Base-by-base conservation (phyloP, 257 asterid species). In the Osmanthus fragrans region DNA sequence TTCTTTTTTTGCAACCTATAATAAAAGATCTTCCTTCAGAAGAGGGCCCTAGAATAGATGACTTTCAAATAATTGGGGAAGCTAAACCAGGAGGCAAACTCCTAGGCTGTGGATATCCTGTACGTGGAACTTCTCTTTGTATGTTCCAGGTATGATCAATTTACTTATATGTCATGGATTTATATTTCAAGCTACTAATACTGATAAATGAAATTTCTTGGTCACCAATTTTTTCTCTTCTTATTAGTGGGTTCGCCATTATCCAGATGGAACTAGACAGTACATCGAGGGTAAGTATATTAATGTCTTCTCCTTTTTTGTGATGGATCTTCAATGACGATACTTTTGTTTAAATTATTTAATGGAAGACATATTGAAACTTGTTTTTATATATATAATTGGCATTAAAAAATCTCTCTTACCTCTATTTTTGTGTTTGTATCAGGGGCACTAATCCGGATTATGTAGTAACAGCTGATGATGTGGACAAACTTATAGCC, bases 371-470 rank as follows among this genome's bases (percentile, higher is more conserved):
- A 47, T 7, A 54, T 18, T 37, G 4, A 4, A 58, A 34, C 2
- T 76, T 49, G 21, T 72, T 71, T 27, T 4, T 19, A 27, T 21
- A 39, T 58, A 25, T 23, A 36, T 30, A 29, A 60, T 65, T 15
- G 64, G 37, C 21, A 21, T 77, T 72, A 25, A 10, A 73, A 58
- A 54, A 73, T 76, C 29, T 72, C 47, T 56, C 39, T 29, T 64
- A 40, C 27, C 7, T 71, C 66, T 49, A 39, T 58, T 42, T 64
- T 40, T 34, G 3, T 42, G 36, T 72, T 68, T 77, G 23, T 76
- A 71, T 84, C 83, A 96, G 98, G 99, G 72, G 99, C 84, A 96
- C 99, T n/a, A 91, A 96, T 87, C 99, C 99, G 29, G 97, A 92
- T 77, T 96, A 93, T 80, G 75, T 89, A 74, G 94, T 96, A 75